Base-by-base conservation (phyloP, 2,329 filamentous ascomycete species). In the Fonsecaea multimorphosa region DNA sequence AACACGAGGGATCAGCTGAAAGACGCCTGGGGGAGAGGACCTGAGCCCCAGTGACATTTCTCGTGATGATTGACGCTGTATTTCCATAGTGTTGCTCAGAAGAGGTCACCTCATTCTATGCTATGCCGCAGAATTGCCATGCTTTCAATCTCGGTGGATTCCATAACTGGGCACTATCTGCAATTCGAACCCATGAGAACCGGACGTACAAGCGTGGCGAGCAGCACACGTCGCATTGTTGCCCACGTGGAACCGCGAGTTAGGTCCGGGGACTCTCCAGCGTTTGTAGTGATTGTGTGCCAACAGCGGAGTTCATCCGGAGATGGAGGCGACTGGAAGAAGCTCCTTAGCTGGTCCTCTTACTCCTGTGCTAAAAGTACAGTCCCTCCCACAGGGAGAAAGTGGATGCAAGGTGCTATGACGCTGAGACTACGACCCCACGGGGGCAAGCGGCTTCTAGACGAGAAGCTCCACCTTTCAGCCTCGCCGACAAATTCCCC, bases 1-100 rank as follows among this genome's bases (percentile, higher is more conserved):
- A 76, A 78, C 7, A 81, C 83, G 31, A 80, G 82, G 56, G 73
- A 76, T 31, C 78, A 82, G 64, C 75, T 86, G 60, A 81, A 78
- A 69, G 77, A 77, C 59, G 80, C 79, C 59, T 86, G 83, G 84
- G 82, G 79, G 19, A 54, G 8, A 54, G 8, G 29, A n/a, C 32
- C 12, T 64, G 38, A 58, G 36, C 19, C n/a, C 7, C 46, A 24
- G 29, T 7, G 49, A 29, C 16, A 16, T 19, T 34, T 11, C 52
- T 11, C 46, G 7, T 61, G 58, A 49, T 49, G 46, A 29, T 49
- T 22, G 29, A 58, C 1, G 31, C 14, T 4, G 14, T 40, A 36
- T 40, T 14, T 24, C 24, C 3, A 22, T 12, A 22, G 29, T 27
- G 24, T 29, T 14, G 16, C 29, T 31, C 12, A 22, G 14, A 24